These are phyloP conservation scores for Pontederia paniculata DNA, from an alignment of 176 grass and related monocot genomes.

Conservation along the genomic window DNA sequence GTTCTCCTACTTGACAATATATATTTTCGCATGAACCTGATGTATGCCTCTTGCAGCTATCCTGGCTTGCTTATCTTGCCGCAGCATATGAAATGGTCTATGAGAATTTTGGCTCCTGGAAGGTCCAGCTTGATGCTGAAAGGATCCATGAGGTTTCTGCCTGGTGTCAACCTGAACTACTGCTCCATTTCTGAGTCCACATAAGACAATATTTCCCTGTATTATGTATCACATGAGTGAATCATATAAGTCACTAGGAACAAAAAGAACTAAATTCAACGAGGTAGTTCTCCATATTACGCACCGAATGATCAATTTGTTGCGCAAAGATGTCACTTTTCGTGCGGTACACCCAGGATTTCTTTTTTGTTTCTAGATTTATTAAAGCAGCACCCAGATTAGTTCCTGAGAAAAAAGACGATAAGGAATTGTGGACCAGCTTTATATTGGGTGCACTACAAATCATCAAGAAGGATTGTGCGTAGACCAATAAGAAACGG, in stretches of 20 bases:
- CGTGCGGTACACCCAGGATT: conserved; percentile 31
- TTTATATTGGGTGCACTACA: not conserved
- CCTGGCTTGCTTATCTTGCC: no score
- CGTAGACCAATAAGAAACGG: no score
- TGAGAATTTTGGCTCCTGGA: conserved; percentile 16
- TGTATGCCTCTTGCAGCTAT: no score
- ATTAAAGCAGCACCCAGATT: conserved; percentile 31
- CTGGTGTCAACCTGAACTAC: conserved; percentile 46
- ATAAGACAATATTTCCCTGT: conserved; percentile 61
- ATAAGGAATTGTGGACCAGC: not conserved
- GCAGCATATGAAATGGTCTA: conserved; percentile 21
- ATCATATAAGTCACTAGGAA: not conserved
- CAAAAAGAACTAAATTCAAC: not conserved
- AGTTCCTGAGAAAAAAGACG: conserved; percentile 28
- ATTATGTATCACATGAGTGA: conserved; percentile 16
- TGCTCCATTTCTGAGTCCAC: conserved; percentile 50
- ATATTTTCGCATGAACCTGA: conserved; percentile 21
- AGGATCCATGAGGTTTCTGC: conserved; percentile 20
- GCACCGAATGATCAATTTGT: conserved; percentile 41
- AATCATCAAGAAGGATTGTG: no score
- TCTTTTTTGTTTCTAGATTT: conserved; percentile 44
- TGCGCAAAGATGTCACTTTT: conserved; percentile 53
- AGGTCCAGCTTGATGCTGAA: conserved; percentile 10
- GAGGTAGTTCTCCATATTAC: conserved; percentile 22
- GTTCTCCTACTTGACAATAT: no score